Base-by-base conservation (phyloP, 176 grass and related monocot species). In the Leersia perrieri region DNA sequence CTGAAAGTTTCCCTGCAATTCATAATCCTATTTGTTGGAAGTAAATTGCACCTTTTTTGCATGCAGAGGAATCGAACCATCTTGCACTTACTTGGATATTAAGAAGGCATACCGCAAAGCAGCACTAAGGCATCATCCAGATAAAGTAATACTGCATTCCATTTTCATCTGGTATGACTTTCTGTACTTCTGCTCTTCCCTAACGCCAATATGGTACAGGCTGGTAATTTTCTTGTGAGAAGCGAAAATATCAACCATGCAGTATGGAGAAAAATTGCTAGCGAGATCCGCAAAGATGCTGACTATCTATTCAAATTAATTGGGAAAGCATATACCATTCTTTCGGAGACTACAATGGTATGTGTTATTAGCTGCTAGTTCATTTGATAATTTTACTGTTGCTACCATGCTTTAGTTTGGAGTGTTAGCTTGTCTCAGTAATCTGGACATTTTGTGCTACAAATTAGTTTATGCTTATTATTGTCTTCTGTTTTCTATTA, bases 241-340 rank as follows among this genome's bases (percentile, higher is more conserved):
- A 93, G 80, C 83, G 92, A 98, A 84, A 98, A 80, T 86, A 70
- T 83, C 27, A 74, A 80, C 39, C 80, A 92, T 85, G 70, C 57
- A 42, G 31, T 84, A n/a, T 94, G 87, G 87, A 70, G 63, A 70
- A 82, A 90, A 49, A 82, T 94, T 33, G 74, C 45, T 79, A 86
- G 72, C 5, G 70, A 78, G 71, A 85, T 98, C 61, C 86, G 74
- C 60, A 92, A 75, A 49, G 92, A 94, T 70, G 92, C 95, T 57
- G 84, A 91, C 89, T 89, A 93, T 66, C 89, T 98, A 77, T 98
- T 94, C 74, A 89, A 98, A 90, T 62, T 98, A 49, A 98, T 98
- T 70, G 95, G 90, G 31, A 89, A 98, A 60, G 90, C 95, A 39
- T 98, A 98, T 78, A 76, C 90, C 75, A 80, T 98, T 74, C 95